Evolutionary conservation across 148 eudicot species (phyloP), one percentile per base, ranked within the genome.

Genomic region (Vaccinium corymbosum): DNA sequence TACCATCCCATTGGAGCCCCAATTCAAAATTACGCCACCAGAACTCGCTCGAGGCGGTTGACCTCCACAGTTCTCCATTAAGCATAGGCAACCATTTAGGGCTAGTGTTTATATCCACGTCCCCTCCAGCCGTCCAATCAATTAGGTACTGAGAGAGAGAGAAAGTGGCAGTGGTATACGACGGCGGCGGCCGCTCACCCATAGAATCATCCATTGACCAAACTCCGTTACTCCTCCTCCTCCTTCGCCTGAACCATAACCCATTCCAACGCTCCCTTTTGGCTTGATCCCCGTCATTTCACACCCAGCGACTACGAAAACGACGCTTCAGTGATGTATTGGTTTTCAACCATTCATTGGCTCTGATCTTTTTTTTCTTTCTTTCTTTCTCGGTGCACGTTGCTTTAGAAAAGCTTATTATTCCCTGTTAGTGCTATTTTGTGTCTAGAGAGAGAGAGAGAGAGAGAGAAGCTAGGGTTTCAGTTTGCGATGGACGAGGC

Each of bases 401-500:
- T 11, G 27, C 52, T 49, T 51, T 50, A 7, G 50, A 4, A 81
- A 64, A 81, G 46, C 46, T 29, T 70, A 76, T 22, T 42, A 42
- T 79, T 55, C 29, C 19, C 17, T 38, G 6, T 32, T 48, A 17
- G 22, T 2, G 6, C 46, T 56, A 14, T 25, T 42, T 20, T 22
- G 6, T 25, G 22, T 17, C 11, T 12, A 48, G 25, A 66, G 61
- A 70, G 70, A 12, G 68, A 35, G 81, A 66, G 73, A 27, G 73
- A 6, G 29, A 22, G 72, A 64, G 46, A 52, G 78, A 70, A 32
- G 64, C 78, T 82, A 70, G 84, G 84, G 73, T 46, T 81, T 53
- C 6, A 17, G 49, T 72, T 78, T 52, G 86, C 53, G 76, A 94
- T 94, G 97, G 97, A 94, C 1, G 95, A 87, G 79, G 88, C 82